Evolutionary conservation across 164 flowering plant species (phyloP).

Genomic region (Magnolia changhungtana): DNA sequence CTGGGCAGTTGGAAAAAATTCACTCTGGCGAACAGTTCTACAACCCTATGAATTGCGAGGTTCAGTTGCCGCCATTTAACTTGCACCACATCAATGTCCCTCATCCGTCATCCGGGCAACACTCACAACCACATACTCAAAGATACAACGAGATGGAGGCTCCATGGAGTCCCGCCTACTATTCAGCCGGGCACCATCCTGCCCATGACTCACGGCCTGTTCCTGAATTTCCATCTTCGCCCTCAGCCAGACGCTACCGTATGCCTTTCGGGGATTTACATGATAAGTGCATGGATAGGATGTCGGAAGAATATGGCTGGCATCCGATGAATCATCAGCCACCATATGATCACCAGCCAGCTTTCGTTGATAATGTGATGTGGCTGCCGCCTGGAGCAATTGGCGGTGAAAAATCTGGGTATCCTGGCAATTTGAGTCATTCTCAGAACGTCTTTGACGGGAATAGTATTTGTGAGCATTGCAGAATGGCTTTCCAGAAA

Average conservation of each 20-base stretch:
- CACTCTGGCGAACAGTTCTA: constrained; percentile 48
- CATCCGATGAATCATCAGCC: constrained; percentile 42
- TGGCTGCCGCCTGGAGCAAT: constrained; percentile 58
- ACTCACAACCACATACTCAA: constrained; percentile 42
- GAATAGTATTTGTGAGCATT: constrained; percentile 52
- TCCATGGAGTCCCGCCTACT: constrained; percentile 90
- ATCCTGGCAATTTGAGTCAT: constrained; percentile 64
- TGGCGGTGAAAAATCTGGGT: constrained; percentile 49
- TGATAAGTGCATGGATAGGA: constrained; percentile 45
- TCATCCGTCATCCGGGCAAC: constrained; percentile 46
- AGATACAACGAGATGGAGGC: constrained; percentile 71
- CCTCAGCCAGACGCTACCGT: constrained; percentile 57
- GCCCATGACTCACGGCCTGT: constrained; percentile 50
- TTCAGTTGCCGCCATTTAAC: constrained; percentile 39
- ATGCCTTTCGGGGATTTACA: constrained; percentile 49
- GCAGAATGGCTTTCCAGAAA: constrained; percentile 52
- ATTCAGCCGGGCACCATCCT: constrained; percentile 75
- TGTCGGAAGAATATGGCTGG: constrained; percentile 52
- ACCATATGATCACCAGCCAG: constrained; percentile 39
- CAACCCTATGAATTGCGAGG: constrained; percentile 40
- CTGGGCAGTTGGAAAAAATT: constrained; percentile 9
- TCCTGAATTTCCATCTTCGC: constrained; percentile 66
- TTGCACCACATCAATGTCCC: constrained; percentile 55
- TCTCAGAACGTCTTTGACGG: constrained; percentile 47
- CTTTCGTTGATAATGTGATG: constrained; percentile 51